phyloP scores from a whole-genome alignment of 2,329 filamentous ascomycete species.

The Phialophora chinensis region DNA sequence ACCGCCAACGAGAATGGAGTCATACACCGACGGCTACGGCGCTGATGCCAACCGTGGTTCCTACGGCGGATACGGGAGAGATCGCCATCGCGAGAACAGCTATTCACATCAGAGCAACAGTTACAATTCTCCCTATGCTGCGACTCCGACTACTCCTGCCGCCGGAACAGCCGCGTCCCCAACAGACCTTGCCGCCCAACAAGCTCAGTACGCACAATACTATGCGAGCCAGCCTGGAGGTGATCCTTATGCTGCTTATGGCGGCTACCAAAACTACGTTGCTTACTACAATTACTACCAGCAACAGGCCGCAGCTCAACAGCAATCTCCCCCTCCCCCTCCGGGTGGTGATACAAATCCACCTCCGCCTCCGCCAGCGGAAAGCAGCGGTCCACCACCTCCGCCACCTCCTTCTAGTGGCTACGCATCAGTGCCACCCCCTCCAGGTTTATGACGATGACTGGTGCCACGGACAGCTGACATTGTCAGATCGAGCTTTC shows the following conservation, averaged over 20 bases:
- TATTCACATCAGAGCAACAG: slow-evolving; percentile 51
- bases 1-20: slow-evolving; percentile 64
- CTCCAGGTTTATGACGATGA: slow-evolving; percentile 34
- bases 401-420: slow-evolving; percentile 23
- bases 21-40: slow-evolving; percentile 57
- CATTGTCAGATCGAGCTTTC: slow-evolving; percentile 24
- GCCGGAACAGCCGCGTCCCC: slow-evolving; percentile 49
- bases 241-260: slow-evolving; percentile 82
- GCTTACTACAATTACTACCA: slow-evolving; percentile 72
- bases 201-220: slow-evolving; percentile 82
- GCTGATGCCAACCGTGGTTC: slow-evolving; percentile 52
- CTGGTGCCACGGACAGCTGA: slow-evolving; percentile 27
- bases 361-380: slow-evolving; percentile 29
- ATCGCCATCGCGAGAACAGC: slow-evolving; percentile 50
- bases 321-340: slow-evolving; percentile 52
- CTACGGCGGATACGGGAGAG: slow-evolving; percentile 58
- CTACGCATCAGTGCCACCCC: slow-evolving; percentile 35
- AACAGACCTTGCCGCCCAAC: slow-evolving; percentile 74
- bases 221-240: slow-evolving; percentile 53
- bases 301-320: slow-evolving; percentile 62
- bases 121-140: slow-evolving; percentile 41
- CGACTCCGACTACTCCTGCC: slow-evolving; percentile 41
- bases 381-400: slow-evolving; percentile 23
- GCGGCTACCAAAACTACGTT: slow-evolving; percentile 78
- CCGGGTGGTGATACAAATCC: slow-evolving; percentile 62